Evolutionary conservation across 345 rosid species (phyloP), one percentile per base, ranked within the genome.

Genomic region (Schrenkiella parvula): DNA sequence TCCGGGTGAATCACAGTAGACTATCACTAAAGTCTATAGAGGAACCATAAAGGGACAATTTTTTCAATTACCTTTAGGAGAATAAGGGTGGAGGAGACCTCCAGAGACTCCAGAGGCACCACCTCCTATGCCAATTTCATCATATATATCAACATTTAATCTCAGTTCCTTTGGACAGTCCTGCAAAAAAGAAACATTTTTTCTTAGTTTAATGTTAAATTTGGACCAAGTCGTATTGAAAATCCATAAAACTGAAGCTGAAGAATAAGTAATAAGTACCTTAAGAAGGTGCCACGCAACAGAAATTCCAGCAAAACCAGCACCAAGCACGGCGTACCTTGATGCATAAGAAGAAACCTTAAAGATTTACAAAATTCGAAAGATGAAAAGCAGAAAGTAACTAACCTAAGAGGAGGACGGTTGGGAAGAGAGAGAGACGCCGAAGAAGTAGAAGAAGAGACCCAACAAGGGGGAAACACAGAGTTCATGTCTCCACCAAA

Each of bases 81-180:
- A 91, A 79, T 93, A 91, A 42, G 97, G 98, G 58, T 93, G 97
- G 53, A 93, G 90, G 2, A 91, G 92, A 10, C 98, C 98, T 41
- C 98, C 98, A 7, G 98, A 87, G 43, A 89, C 88, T 43, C 97
- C 98, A 31, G 98, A 93, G 23, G 97, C 97, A 22, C 97, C 97
- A 41, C 97, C 92, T 23, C 98, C 97, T 38, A 93, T 83, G 6
- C 97, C 98, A 77, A 73, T 80, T 78, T 93, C 97, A 76, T 93
- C 98, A 68, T 80, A 91, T n/a, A 93, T 39, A 75, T 93, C 97
- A 60, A 91, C 70, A 6, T 68, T 79, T 50, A 89, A 38, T 37
- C 79, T 71, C 80, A 79, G 19, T 37, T 83, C 85, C 71, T 80
- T 79, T 4, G 81, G 81, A 80, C 92, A 71, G 6, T 81, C 82